phyloP scores from a whole-genome alignment of 768 basidiomycete genomes.

The Rhizopogon roseolus region DNA sequence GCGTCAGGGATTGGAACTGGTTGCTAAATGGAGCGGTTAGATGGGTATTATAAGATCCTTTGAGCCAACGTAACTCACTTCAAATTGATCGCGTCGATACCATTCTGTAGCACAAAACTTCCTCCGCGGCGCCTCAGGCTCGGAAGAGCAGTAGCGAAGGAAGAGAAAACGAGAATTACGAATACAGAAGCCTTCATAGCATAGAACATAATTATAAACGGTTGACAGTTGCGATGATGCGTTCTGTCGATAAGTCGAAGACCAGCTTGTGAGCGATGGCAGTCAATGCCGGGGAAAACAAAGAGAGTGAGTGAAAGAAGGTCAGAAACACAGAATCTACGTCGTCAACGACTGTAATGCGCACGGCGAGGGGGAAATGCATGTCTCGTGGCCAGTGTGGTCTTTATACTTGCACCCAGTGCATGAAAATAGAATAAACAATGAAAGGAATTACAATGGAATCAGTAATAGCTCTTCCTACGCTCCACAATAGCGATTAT shows the following conservation, averaged over 20 bases:
- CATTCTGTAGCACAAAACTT: constrained; percentile 32
- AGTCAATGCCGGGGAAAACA: constrained; percentile 19
- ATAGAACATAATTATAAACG: constrained; percentile 2
- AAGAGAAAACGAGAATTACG: constrained; percentile 23
- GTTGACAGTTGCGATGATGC: not conserved
- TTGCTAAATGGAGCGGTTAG: constrained; percentile 13
- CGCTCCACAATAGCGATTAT: constrained; percentile 8
- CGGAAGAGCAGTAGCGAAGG: constrained; percentile 31
- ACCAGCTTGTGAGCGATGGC: constrained; percentile 10
- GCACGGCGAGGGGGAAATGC: not conserved
- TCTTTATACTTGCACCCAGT: constrained; percentile 13
- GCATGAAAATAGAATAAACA: constrained; percentile 12
- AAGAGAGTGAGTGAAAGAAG: constrained; percentile 10
- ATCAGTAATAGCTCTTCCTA: not conserved
- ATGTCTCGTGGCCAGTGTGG: not conserved
- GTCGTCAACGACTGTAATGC: constrained; percentile 1
- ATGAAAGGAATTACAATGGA: constrained; percentile 8
- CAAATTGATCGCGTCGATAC: constrained; percentile 35
- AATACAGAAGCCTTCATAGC: constrained; percentile 37
- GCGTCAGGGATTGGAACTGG: constrained; percentile 12
- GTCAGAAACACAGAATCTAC: constrained; percentile 24
- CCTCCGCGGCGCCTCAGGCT: constrained; percentile 25
- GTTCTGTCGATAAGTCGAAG: constrained; percentile 2
- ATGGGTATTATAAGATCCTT: not conserved
- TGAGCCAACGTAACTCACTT: constrained; percentile 26